These are phyloP conservation scores for Xylariaceae sp. DNA, from an alignment of 2,329 filamentous ascomycete species.

Conservation along the genomic window DNA sequence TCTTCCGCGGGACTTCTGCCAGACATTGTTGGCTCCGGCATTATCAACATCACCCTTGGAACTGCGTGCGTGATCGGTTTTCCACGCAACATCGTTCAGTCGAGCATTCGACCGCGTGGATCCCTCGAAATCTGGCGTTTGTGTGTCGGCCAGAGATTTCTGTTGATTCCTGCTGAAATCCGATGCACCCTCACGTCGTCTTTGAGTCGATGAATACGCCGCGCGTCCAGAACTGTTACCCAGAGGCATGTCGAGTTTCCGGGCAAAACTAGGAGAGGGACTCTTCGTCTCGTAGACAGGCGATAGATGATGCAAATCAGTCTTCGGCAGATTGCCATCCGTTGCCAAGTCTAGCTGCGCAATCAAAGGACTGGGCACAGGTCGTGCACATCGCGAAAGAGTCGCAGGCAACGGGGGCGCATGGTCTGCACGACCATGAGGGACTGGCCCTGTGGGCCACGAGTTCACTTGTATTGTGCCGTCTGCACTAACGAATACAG, in stretches of 20 bases:
- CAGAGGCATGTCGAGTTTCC: conserved; percentile 45
- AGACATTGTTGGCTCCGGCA: conserved; percentile 38
- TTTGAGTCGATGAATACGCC: conserved; percentile 9
- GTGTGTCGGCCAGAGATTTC: conserved; percentile 25
- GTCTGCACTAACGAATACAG: conserved; percentile 28
- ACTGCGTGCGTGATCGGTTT: conserved; percentile 50
- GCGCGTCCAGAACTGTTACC: conserved; percentile 22
- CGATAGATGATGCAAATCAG: conserved; percentile 54
- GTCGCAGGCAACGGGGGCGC: conserved; percentile 9
- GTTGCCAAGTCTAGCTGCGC: conserved; percentile 53
- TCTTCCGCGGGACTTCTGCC: conserved; percentile 53
- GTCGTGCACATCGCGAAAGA: conserved; percentile 33
- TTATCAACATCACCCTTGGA: conserved; percentile 50
- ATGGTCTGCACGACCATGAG: neutral
- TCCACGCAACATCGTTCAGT: conserved; percentile 37
- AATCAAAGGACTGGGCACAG: conserved; percentile 45
- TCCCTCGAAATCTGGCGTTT: conserved; percentile 23
- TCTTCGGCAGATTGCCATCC: conserved; percentile 38
- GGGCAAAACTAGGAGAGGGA: conserved; percentile 59
- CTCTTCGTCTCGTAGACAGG: conserved; percentile 70
- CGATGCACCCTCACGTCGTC: conserved; percentile 20
- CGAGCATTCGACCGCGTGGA: conserved; percentile 29
- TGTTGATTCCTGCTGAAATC: conserved; percentile 29
- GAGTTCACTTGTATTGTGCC: conserved; percentile 17
- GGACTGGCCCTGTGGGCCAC: conserved; percentile 20